Conservation (phyloP, 1,284 basidiomycete species). For the Bjerkandera adusta region DNA sequence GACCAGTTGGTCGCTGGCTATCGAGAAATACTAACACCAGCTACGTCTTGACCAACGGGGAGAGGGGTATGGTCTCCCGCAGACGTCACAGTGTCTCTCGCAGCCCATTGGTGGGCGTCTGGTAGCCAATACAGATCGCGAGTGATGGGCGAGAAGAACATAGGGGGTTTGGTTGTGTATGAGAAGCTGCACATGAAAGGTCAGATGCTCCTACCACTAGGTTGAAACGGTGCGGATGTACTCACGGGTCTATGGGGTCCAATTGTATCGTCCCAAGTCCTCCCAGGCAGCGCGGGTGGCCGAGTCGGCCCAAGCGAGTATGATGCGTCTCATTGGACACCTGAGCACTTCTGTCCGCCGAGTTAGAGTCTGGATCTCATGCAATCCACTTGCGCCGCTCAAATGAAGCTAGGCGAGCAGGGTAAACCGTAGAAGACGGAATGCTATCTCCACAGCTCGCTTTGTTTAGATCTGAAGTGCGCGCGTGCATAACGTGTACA, state of each 20-base stretch:
- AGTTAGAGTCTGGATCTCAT: too few species aligned
- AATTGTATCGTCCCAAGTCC: constrained; percentile 7
- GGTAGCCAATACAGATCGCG: not conserved
- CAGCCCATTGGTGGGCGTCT: not conserved
- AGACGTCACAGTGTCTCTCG: too few species aligned
- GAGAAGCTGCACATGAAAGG: constrained; percentile 4
- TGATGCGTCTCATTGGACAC: constrained; percentile 11
- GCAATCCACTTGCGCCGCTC: too few species aligned
- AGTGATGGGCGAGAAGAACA: constrained; percentile 1
- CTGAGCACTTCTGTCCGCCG: not conserved
- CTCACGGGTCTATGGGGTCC: constrained; percentile 10
- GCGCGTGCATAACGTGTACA: too few species aligned
- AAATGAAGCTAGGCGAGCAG: too few species aligned
- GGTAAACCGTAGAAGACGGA: too few species aligned
- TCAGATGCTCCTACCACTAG: constrained; percentile 3
- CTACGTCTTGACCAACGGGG: too few species aligned
- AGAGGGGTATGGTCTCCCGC: too few species aligned
- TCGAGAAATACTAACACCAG: too few species aligned
- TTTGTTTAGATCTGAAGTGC: too few species aligned
- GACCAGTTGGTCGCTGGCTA: too few species aligned
- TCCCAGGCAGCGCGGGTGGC: constrained; percentile 1
- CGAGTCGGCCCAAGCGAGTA: not conserved
- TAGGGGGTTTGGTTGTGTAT: constrained; percentile 1
- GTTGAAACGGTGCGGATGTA: constrained; percentile 5
- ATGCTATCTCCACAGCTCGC: too few species aligned